phyloP scores from a whole-genome alignment of 179 eudicot species.

The Silene coronaria region DNA sequence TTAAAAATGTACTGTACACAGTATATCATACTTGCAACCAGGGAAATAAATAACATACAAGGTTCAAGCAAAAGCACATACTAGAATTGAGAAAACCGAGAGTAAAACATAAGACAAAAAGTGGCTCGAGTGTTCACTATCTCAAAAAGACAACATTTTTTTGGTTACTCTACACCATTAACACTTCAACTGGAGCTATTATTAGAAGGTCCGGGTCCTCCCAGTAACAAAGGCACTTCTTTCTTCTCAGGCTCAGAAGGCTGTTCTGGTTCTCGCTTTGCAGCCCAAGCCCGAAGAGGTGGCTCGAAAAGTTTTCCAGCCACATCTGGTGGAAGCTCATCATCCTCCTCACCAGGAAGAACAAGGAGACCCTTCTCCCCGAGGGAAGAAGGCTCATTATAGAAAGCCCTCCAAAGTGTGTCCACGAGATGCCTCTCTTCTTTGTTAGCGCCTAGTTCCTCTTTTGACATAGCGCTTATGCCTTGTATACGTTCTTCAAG shows the following conservation, averaged over 20 bases:
- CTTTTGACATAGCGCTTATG: slow-evolving; percentile 61
- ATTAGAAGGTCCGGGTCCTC: slow-evolving; percentile 41
- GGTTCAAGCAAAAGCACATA: not conserved
- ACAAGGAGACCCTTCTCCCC: slow-evolving; percentile 68
- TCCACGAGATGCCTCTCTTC: slow-evolving; percentile 87
- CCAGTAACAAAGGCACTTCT: slow-evolving; percentile 54
- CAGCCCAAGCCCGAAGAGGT: slow-evolving; percentile 78
- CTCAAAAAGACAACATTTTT: not conserved
- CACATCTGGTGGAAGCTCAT: slow-evolving; percentile 74
- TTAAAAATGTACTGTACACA: no score
- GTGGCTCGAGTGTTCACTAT: not conserved
- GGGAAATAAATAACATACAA: not conserved
- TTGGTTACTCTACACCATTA: not conserved
- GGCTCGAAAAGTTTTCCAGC: slow-evolving; percentile 74
- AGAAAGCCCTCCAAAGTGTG: slow-evolving; percentile 61
- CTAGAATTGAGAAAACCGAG: not conserved
- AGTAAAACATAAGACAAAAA: not conserved
- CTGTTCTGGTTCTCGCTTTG: slow-evolving; percentile 30
- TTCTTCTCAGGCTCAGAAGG: slow-evolving; percentile 44
- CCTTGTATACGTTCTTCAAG: slow-evolving; percentile 57
- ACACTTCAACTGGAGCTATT: slow-evolving; percentile 18
- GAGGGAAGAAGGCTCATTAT: slow-evolving; percentile 66
- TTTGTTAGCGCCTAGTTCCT: slow-evolving; percentile 59
- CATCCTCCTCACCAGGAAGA: slow-evolving; percentile 84
- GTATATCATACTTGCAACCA: no score